phyloP scores from a whole-genome alignment of 2,329 filamentous ascomycete species.

The Scedosporium boydii region DNA sequence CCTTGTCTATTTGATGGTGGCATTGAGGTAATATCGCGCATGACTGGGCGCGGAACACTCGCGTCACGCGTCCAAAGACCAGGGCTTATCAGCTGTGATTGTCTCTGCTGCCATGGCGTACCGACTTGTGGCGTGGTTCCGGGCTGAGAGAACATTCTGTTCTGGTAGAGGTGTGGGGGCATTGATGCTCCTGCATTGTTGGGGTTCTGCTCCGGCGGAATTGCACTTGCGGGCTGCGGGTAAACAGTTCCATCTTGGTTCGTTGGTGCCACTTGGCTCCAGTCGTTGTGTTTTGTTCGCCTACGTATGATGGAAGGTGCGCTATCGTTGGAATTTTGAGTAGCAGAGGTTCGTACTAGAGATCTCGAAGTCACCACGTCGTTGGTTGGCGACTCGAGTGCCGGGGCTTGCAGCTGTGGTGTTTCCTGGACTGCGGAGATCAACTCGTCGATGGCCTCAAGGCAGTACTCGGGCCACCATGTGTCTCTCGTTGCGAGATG shows the following conservation, averaged over 20 bases:
- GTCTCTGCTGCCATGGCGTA: background rate
- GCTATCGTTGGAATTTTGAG: background rate
- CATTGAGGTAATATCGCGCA: background rate
- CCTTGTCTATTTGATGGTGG: background rate
- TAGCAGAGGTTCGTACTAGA: background rate
- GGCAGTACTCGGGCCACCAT: slow-evolving; percentile 23
- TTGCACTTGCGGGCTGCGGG: too few relatives aligned
- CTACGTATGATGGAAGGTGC: too few relatives aligned
- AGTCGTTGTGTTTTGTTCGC: background rate
- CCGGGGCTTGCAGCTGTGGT: slow-evolving; percentile 8
- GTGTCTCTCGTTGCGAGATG: slow-evolving; percentile 21
- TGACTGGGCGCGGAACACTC: background rate
- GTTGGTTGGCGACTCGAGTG: background rate
- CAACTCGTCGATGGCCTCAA: slow-evolving; percentile 21
- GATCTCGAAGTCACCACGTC: background rate
- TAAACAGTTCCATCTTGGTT: too few relatives aligned
- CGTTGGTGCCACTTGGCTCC: background rate
- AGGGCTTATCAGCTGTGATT: background rate
- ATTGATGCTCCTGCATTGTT: too few relatives aligned
- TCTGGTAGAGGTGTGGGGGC: too few relatives aligned
- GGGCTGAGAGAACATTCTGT: too few relatives aligned
- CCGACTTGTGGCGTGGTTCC: background rate
- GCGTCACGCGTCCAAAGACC: background rate
- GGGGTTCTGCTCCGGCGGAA: too few relatives aligned
- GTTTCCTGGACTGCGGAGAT: slow-evolving; percentile 19